Base-by-base conservation (phyloP, 768 basidiomycete species). In the Strobilomyces confusus region DNA sequence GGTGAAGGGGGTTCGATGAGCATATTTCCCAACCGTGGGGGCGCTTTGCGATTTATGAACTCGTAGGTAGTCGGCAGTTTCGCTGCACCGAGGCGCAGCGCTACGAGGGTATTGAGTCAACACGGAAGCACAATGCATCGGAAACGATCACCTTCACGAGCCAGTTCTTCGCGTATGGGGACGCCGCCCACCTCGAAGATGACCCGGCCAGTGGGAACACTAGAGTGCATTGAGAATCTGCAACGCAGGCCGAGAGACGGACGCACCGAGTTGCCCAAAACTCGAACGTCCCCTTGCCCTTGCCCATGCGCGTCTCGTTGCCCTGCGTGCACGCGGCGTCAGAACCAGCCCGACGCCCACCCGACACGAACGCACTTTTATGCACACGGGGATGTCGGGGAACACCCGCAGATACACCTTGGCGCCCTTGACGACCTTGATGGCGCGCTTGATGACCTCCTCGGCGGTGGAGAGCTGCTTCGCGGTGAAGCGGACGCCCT, bases 231-330 rank as follows among this genome's bases (percentile, higher is more conserved):
- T 49, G n/a, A 56, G 46, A 29, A 13, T 19, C 23, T 25, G 14
- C 0, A 13, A 33, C 12, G 13, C 22, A 43, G 9, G 9, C 15
- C 20, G 13, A 49, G 38, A n/a, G n/a, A n/a, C n/a, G n/a, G n/a
- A n/a, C 82, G 50, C 62, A 92, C 91, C 92, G 83, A 54, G 89
- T 91, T 25, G 95, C 92, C 97, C 97, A 99, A 68, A 80, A 98
- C 66, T 98, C 97, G 63, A 98, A 98, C 0, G 89, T 83, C 43
- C 97, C 97, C 71, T 99, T 99, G 54, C 97, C 97, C 73, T 98
- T 98, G 47, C 97, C 97, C 97, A 98, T 98, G 79, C 97, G 89
- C 6, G 93, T 95, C 72, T 98, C 95, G 62, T 97, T 98, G 49
- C 97, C 95, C 91, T 93, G 55, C 7, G 32, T 15, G 23, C 29